Evolutionary conservation across 306 rosid genomes (phyloP), one percentile per base, ranked within the genome.

Genomic region (Lathyrus tuberosus): DNA sequence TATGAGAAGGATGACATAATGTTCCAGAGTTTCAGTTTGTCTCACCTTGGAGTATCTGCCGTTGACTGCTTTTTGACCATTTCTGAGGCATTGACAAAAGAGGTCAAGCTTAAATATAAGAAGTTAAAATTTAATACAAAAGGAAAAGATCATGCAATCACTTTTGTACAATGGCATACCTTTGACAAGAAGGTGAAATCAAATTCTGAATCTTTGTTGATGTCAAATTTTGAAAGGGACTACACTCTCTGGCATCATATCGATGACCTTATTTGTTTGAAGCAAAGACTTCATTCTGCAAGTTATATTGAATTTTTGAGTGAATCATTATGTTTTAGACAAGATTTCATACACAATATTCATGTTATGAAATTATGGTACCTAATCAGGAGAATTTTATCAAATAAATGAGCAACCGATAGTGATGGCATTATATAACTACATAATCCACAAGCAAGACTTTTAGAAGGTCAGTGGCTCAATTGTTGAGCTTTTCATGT

Each of bases 11-110:
- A n/a, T n/a, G n/a, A n/a, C n/a, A n/a, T n/a, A n/a, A n/a, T n/a
- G n/a, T n/a, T n/a, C n/a, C n/a, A n/a, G n/a, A n/a, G n/a, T n/a
- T n/a, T n/a, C n/a, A n/a, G n/a, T n/a, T n/a, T n/a, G n/a, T 84
- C 98, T 60, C 96, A 97, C 71, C 97, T 93, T 56, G 84, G 90
- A 17, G 86, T 90, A 65, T 86, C 89, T 52, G 96, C 97, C 4
- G 94, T 91, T 52, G 98, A 93, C 83, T 90, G 98, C 79, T 59
- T 90, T 61, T 66, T 90, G 78, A 65, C 87, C 75, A 77, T 90
- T 68, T 81, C 96, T 4, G 88, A 81, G 74, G 87, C 93, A 26
- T 66, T 90, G 51, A 78, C 87, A 10, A 86, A 73, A 70, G 68
- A 66, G 52, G 49, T 78, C 5, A 81, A 72, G 63, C 76, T 76